Conservation (phyloP, 2,329 filamentous ascomycete species). For the Fusarium lyarnte region DNA sequence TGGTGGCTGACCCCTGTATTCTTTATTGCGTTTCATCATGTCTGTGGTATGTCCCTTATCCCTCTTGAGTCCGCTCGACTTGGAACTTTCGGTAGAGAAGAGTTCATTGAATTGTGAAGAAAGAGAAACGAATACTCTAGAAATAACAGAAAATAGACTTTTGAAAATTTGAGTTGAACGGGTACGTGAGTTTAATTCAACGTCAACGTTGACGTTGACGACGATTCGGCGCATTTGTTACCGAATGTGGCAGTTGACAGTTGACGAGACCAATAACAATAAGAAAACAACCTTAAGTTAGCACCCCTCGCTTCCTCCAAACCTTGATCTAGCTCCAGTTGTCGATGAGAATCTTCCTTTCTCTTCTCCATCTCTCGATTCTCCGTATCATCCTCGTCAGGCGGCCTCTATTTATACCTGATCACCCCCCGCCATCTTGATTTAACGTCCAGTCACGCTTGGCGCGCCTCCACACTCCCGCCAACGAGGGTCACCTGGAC, state of each 20-base stretch:
- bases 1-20: conserved; percentile 9
- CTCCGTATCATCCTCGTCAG: background rate
- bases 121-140: background rate
- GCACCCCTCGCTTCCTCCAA: background rate
- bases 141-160: background rate
- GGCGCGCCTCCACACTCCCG: conserved; percentile 26
- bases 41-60: background rate
- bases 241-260: conserved; percentile 21
- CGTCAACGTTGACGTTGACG: background rate
- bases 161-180: background rate
- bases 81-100: background rate
- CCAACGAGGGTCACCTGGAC: conserved; percentile 36
- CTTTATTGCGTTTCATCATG: background rate
- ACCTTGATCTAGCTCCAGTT: background rate
- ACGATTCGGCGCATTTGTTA: conserved; percentile 25
- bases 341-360: background rate
- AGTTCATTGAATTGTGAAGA: background rate
- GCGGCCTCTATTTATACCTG: background rate
- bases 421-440: conserved; percentile 30
- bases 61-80: background rate
- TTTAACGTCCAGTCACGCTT: conserved; percentile 33
- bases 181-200: background rate
- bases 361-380: background rate
- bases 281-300: conserved; percentile 13
- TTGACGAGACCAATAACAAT: conserved; percentile 14